Percentiles rank a stretch among this genome's conserved stretches.
Conservation (phyloP, 78 protist species). For the Chrysochromulina tobinii region DNA sequence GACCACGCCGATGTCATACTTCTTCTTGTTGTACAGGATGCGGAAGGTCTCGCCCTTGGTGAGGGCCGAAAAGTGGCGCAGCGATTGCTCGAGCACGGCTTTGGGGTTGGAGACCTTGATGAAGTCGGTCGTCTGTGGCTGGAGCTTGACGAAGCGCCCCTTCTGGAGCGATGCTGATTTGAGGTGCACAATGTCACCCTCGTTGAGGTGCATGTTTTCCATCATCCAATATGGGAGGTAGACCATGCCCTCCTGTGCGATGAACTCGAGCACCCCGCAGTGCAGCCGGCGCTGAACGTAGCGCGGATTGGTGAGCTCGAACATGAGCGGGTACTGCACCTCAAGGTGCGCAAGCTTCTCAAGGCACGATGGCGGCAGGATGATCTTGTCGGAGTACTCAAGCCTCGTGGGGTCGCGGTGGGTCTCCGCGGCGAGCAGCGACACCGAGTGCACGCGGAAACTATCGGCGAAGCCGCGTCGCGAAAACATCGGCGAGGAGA, state of each 20-base stretch:
- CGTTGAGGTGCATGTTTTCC: constrained; percentile 30
- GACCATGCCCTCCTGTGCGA: constrained; percentile 45
- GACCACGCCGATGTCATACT: constrained; percentile 48
- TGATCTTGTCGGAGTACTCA: constrained; percentile 29
- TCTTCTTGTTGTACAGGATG: constrained; percentile 32
- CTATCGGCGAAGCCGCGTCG: background rate
- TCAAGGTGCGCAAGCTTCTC: constrained; percentile 35
- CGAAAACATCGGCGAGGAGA: background rate
- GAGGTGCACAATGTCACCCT: constrained; percentile 24
- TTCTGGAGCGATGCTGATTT: constrained; percentile 23
- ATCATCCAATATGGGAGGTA: constrained; percentile 49
- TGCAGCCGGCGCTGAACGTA: background rate
- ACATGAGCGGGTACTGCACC: constrained; percentile 29
- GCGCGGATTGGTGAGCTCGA: constrained; percentile 27
- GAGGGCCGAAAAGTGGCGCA: constrained; percentile 40
- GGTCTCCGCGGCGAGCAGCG: constrained; percentile 12
- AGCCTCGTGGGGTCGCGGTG: constrained; percentile 16
- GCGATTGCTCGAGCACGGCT: constrained; percentile 28
- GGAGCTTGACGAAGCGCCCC: constrained; percentile 42
- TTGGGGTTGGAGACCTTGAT: constrained; percentile 56
- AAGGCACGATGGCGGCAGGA: constrained; percentile 22
- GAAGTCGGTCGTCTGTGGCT: constrained; percentile 54
- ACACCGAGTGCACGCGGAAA: background rate
- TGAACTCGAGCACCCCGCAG: constrained; percentile 52
- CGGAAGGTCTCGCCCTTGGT: constrained; percentile 43